These are phyloP conservation scores for Vicia faba DNA, from an alignment of 306 rosid species.

Conservation along the genomic window DNA sequence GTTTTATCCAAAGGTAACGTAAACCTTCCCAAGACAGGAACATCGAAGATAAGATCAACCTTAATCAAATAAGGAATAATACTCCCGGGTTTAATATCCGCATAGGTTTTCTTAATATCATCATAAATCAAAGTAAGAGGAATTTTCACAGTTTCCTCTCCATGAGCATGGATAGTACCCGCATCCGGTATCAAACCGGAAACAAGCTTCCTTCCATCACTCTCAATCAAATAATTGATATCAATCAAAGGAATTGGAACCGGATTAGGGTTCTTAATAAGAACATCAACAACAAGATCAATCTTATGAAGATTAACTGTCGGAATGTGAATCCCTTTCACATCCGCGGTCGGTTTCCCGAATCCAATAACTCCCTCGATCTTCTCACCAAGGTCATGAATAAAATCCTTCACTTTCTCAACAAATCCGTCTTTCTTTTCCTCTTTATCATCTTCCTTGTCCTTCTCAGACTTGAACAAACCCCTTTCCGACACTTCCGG, in stretches of 20 bases:
- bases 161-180: constrained; percentile 85
- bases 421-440: constrained; percentile 77
- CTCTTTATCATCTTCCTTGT: constrained; percentile 51
- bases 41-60: constrained; percentile 85
- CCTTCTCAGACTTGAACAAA: constrained; percentile 46
- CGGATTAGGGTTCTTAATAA: constrained; percentile 86
- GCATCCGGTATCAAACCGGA: constrained; percentile 95
- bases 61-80: constrained; percentile 77
- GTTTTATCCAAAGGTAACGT: constrained; percentile 89
- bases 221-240: constrained; percentile 80
- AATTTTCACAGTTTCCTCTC: constrained; percentile 78
- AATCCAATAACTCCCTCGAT: constrained; percentile 84
- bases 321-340: constrained; percentile 66
- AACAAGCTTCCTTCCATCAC: constrained; percentile 84
- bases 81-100: constrained; percentile 79
- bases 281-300: constrained; percentile 82
- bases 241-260: constrained; percentile 90
- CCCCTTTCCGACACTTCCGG: constrained; percentile 66
- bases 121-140: constrained; percentile 72
- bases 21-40: constrained; percentile 80
- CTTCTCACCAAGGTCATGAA: constrained; percentile 94
- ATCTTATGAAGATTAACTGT: constrained; percentile 66
- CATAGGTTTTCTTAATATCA: constrained; percentile 77
- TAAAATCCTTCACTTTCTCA: constrained; percentile 89
- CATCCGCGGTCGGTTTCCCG: constrained; percentile 93